Evolutionary conservation across 148 eudicot species (phyloP).

Genomic region (Rhododendron ovatum): DNA sequence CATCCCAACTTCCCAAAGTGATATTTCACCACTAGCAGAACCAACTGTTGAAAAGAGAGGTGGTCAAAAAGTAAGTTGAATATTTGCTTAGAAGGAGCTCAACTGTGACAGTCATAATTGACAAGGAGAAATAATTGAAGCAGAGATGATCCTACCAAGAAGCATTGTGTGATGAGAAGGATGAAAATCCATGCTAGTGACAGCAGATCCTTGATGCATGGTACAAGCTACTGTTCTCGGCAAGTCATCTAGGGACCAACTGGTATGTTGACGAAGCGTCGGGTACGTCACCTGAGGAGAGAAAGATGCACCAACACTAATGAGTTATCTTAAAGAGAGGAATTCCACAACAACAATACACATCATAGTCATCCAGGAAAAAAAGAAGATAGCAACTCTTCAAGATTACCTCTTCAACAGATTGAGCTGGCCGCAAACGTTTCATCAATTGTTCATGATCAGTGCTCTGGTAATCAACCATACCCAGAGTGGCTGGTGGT

Average conservation of each 20-base stretch:
- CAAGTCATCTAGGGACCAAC: conserved; percentile 75
- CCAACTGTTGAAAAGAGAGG: conserved; percentile 40
- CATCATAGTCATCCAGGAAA: background rate
- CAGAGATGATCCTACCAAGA: conserved; percentile 48
- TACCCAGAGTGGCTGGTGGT: conserved; percentile 30
- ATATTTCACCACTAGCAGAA: conserved; percentile 56
- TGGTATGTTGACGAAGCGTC: conserved; percentile 53
- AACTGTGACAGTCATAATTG: background rate
- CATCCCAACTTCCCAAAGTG: conserved; percentile 66
- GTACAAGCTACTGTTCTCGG: conserved; percentile 82
- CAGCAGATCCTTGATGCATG: conserved; percentile 67
- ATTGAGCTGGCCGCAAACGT: conserved; percentile 73
- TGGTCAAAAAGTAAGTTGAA: background rate
- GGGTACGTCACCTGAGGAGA: conserved; percentile 74
- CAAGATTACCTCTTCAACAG: conserved; percentile 76
- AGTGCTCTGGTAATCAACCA: conserved; percentile 72
- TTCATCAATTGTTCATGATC: conserved; percentile 90
- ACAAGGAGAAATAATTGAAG: background rate
- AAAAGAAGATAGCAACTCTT: conserved; percentile 2
- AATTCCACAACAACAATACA: background rate
- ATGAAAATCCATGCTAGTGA: conserved; percentile 92
- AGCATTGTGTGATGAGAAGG: conserved; percentile 72
- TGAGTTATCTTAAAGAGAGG: background rate
- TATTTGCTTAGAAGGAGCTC: background rate
- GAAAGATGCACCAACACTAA: background rate